Conservation (phyloP, 805 yeast genomes). For the Nakazawaea sp. region DNA sequence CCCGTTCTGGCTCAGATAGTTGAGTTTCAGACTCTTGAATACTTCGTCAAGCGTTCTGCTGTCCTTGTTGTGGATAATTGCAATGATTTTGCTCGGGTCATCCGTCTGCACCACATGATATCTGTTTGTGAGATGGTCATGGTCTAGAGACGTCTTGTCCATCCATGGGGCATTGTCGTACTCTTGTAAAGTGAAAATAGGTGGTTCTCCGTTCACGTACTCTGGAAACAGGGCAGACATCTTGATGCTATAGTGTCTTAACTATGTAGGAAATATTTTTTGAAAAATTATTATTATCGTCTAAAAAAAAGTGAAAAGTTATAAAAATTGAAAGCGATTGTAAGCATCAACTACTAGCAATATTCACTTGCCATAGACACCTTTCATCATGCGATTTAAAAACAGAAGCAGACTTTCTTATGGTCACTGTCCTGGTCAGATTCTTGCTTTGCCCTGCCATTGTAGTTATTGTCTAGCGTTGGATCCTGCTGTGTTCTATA, state of each 20-base stretch:
- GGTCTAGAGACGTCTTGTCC: conserved; percentile 40
- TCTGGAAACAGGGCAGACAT: neutral
- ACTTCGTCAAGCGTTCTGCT: conserved; percentile 32
- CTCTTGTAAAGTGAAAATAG: conserved; percentile 34
- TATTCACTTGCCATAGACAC: too few species aligned
- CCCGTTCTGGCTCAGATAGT: conserved; percentile 1
- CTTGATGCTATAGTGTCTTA: too few species aligned
- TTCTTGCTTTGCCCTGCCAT: neutral
- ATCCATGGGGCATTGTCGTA: conserved; percentile 53
- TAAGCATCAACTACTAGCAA: too few species aligned
- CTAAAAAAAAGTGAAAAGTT: too few species aligned
- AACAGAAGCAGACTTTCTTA: conserved; percentile 11
- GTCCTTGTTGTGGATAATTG: conserved; percentile 31
- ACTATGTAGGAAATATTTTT: too few species aligned
- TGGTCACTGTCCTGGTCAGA: conserved; percentile 1
- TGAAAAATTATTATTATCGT: too few species aligned
- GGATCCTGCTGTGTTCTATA: conserved; percentile 7
- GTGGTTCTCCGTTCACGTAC: conserved; percentile 38
- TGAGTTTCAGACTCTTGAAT: conserved; percentile 37
- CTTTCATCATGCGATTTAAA: too few species aligned
- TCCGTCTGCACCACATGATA: conserved; percentile 41
- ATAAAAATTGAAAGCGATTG: too few species aligned
- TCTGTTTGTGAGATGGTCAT: conserved; percentile 16
- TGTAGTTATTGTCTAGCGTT: conserved; percentile 1
- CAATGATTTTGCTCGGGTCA: conserved; percentile 35